Base-by-base conservation (phyloP, 805 yeast species). In the Lipomyces sp. region DNA sequence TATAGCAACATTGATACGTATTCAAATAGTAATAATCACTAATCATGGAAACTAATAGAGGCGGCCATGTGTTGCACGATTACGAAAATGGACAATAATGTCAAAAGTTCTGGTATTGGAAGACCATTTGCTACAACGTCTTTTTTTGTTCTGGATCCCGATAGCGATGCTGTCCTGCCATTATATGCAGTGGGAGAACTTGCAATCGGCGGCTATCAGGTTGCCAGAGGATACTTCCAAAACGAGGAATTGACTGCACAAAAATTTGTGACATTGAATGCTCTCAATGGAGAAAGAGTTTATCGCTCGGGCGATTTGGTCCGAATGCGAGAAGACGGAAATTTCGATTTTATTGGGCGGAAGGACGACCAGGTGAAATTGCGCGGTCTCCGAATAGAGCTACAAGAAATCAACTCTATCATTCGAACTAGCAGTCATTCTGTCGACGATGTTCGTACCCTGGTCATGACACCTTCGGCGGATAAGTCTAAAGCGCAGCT, bases 181-280 rank as follows among this genome's bases (percentile, higher is more conserved):
- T 10, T 43, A 5, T 54, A 51, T 8, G 35, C 55, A 10, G 47
- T 55, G 10, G 68, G 68, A 3, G 65, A 64, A 37, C 50, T 64
- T 3, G 62, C 55, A 10, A 61, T 64, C 18, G 56, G 61, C 4
- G 68, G 68, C 7, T 49, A 45, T 22, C 68, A 64, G 42, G 55
- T 64, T 1, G 65, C 68, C 7, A 37, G 59, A 10, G 59, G 28
- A 22, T 56, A 56, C 34, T 50, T 32, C 38, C 35, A 45, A 13
- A 47, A 47, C 8, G n/a, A 21, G 4, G 49, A 43, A 5, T 49
- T 61, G 2, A 60, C 65, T 0, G 36, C 39, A 1, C 54, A 51
- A n/a, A 43, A 49, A 11, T 62, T 62, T 44, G 21, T 58, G 1
- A 5, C 4, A 3, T 5, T 43, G 5, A 16, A 36, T 6, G 60